Percentiles rank a stretch among this genome's conserved stretches.
phyloP scores from a whole-genome alignment of 192 early-diverging fungal genomes.

The Haplosporangium gracile region DNA sequence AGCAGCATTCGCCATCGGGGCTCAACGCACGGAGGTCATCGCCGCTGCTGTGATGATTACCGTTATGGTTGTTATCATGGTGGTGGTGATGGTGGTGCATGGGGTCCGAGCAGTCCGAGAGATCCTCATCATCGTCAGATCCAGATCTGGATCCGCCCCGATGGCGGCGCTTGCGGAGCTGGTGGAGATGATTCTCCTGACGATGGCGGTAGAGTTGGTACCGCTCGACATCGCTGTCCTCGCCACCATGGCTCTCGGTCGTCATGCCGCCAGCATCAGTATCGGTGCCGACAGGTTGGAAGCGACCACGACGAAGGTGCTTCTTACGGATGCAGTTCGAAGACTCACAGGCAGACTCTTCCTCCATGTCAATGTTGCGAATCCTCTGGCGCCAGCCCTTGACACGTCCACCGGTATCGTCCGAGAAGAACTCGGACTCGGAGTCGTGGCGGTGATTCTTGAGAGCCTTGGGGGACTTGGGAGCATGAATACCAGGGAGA shows the following conservation, averaged over 20 bases:
- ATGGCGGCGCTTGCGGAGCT: neutral
- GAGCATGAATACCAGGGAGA: conserved; percentile 1
- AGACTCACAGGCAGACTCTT: conserved; percentile 46
- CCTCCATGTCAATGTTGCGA: conserved; percentile 23
- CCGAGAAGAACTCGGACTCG: conserved; percentile 45
- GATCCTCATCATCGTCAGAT: conserved; percentile 25
- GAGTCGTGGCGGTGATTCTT: conserved; percentile 52
- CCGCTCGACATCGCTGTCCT: conserved; percentile 49
- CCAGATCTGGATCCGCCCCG: neutral
- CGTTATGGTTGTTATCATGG: neutral
- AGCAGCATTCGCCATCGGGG: conserved; percentile 41
- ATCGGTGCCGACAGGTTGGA: conserved; percentile 34
- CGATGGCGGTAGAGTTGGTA: conserved; percentile 29
- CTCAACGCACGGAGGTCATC: conserved; percentile 20
- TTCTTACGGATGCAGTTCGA: conserved; percentile 51
- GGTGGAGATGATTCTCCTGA: neutral
- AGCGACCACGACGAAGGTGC: conserved; percentile 7
- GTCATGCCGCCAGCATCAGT: conserved; percentile 19
- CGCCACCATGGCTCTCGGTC: conserved; percentile 6
- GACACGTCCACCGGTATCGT: conserved; percentile 44
- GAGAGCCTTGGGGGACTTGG: conserved; percentile 36
- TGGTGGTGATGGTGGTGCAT: conserved; percentile 21
- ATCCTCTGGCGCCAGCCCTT: conserved; percentile 50
- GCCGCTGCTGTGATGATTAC: conserved; percentile 6
- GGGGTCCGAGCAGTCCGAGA: conserved; percentile 43